A percentile compares a stretch with the other conserved stretches of the same genome.
Evolutionary conservation across 1,284 basidiomycete species (phyloP).

Genomic region (Amylostereum areolatum): DNA sequence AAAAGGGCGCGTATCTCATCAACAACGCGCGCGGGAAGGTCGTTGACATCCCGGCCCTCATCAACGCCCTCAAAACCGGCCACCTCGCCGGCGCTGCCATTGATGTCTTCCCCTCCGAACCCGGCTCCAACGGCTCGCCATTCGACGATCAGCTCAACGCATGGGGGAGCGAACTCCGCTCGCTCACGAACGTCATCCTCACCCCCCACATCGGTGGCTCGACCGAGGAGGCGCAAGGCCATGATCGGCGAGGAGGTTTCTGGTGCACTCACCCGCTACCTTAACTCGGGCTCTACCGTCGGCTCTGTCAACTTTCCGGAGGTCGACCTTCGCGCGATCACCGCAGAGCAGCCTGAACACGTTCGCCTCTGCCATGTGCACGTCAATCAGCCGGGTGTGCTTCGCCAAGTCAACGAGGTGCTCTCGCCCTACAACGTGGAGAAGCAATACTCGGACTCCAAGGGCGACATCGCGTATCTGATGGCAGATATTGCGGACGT

Average conservation of each 20-base stretch:
- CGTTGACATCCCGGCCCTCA: conserved; percentile 90
- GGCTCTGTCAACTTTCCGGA: conserved; percentile 99
- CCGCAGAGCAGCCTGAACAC: conserved; percentile 74
- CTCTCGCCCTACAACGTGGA: conserved; percentile 96
- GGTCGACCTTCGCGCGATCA: conserved; percentile 91
- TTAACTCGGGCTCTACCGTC: conserved; percentile 87
- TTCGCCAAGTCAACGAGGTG: conserved; percentile 91
- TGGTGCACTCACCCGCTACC: conserved; percentile 80
- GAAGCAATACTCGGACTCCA: conserved; percentile 97
- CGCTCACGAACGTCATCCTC: conserved; percentile 84
- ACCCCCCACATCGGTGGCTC: conserved; percentile 99
- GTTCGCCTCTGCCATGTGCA: conserved; percentile 96
- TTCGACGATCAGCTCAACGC: conserved; percentile 84
- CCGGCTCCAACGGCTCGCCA: conserved; percentile 81
- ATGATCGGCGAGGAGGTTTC: conserved; percentile 98
- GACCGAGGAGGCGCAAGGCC: conserved; percentile 97
- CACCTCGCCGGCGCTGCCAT: conserved; percentile 93
- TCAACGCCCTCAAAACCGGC: conserved; percentile 75
- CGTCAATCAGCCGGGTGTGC: conserved; percentile 95
- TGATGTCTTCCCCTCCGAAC: conserved; percentile 94
- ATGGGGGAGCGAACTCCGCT: conserved; percentile 73
- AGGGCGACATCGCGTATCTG: conserved; percentile 91
- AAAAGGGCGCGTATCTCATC: conserved; percentile 91
- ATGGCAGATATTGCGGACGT: conserved; percentile 96
- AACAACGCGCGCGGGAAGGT: conserved; percentile 97